A percentile compares a stretch with the other conserved stretches of the same genome.
Conservation (phyloP, 257 asterid genomes). For the Anisodus tanguticus region DNA sequence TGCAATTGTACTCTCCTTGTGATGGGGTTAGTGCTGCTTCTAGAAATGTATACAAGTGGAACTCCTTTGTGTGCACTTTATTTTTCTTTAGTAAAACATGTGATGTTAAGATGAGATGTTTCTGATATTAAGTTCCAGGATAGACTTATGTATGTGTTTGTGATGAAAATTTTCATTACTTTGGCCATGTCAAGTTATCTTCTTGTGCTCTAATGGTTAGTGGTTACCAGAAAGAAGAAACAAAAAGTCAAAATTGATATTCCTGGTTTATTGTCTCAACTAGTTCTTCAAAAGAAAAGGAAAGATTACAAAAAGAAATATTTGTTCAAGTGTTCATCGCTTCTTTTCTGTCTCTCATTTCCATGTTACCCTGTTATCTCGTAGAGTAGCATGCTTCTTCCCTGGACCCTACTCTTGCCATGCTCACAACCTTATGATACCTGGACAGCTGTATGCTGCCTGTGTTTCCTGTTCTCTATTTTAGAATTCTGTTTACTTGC, state of each 20-base stretch:
- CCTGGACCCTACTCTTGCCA: background rate
- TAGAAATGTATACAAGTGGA: conserved; percentile 1
- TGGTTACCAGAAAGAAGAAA: background rate
- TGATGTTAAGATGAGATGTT: background rate
- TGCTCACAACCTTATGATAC: background rate
- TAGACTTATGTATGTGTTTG: background rate
- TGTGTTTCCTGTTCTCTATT: background rate
- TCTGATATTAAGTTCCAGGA: background rate
- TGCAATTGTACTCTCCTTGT: background rate
- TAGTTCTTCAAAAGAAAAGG: background rate
- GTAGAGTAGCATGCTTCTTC: background rate
- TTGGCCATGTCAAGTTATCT: background rate
- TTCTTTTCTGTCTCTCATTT: conserved; percentile 1
- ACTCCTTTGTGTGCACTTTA: background rate
- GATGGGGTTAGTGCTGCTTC: background rate
- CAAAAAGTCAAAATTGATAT: background rate
- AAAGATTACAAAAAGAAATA: background rate
- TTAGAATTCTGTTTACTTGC: background rate
- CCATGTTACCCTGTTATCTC: background rate
- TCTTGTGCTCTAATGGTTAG: background rate
- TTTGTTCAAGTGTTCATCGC: background rate
- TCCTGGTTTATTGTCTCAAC: background rate
- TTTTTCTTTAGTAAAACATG: background rate
- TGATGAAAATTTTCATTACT: too few species aligned
- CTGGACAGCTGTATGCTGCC: background rate